Evolutionary conservation across 2,329 filamentous ascomycete species (phyloP), one percentile per base, ranked within the genome.

Genomic region (Ophiognomonia clavigignenti-juglandacearum): DNA sequence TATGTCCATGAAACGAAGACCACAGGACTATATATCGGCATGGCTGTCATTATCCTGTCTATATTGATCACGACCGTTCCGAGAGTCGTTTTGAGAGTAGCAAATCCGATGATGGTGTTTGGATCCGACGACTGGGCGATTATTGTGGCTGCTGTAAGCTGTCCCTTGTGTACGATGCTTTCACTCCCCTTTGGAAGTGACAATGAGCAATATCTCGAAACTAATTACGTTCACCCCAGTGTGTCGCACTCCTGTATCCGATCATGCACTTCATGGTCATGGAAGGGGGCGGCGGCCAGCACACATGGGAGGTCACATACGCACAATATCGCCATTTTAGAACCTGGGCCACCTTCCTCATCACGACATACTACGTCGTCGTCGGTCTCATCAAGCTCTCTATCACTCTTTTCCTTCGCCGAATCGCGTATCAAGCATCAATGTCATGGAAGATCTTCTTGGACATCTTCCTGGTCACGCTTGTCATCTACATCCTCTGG

Each of bases 401-500:
- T 10, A 58, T 59, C 27, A 54, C 52, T 5, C 22, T 59, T 8
- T 53, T 52, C 7, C 45, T 59, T 26, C 46, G 55, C 10, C 54
- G 54, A 19, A 38, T 59, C 6, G 56, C 38, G 14, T 13, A 47
- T 10, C 39, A 37, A n/a, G 39, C 45, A 13, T 39, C 34, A 13
- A 16, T 39, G 20, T 39, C 37, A 11, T 65, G 63, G 63, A 54
- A 51, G 11, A 50, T 57, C 10, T 48, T 56, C n/a, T 56, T 61
- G 31, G 56, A 60, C 39, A 19, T 56, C n/a, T 63, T 65, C 43
- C 56, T 64, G 13, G 51, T 41, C 22, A 47, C 60, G 3, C 49
- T 63, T 7, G 42, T 57, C 16, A 37, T 44, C 13, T 64, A 56
- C 35, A 53, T 62, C 2, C 16, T 63, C 5, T 40, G 52, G 10